A percentile compares a stretch with the other conserved stretches of the same genome.
Conservation (phyloP, 169 alveolate species). For the Condylostoma magnum region DNA sequence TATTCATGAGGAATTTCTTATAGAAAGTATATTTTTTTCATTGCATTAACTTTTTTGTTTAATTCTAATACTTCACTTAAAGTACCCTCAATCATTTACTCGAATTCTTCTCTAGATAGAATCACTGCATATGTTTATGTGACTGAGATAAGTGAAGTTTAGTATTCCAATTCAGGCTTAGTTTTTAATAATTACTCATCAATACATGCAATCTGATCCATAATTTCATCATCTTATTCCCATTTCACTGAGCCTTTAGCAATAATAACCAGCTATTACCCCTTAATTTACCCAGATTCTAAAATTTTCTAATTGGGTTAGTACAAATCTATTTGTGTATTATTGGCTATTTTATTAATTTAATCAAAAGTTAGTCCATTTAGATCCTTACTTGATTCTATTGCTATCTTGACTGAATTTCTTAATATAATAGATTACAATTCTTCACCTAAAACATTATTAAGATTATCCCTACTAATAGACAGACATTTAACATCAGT, state of each 20-base stretch:
- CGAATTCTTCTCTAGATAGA: slow-evolving; percentile 43
- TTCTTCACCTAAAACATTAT: slow-evolving; percentile 40
- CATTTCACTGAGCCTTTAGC: slow-evolving; percentile 34
- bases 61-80: slow-evolving; percentile 35
- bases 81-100: slow-evolving; percentile 49
- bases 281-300: neutral
- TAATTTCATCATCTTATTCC: too few species aligned
- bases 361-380: neutral
- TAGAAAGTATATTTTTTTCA: slow-evolving; percentile 30
- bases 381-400: neutral
- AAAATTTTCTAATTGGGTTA: neutral
- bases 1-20: slow-evolving; percentile 37
- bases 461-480: slow-evolving; percentile 43
- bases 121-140: slow-evolving; percentile 17
- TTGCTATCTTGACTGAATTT: neutral
- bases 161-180: too few species aligned
- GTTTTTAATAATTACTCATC: neutral
- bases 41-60: slow-evolving; percentile 30
- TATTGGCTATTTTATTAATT: neutral
- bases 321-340: neutral
- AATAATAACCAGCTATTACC: neutral
- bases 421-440: neutral
- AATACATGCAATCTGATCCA: neutral
- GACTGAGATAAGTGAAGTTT: neutral
- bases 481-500: slow-evolving; percentile 40